These are phyloP conservation scores for Saccharata proteae DNA, from an alignment of 2,329 filamentous ascomycete species.

Conservation along the genomic window DNA sequence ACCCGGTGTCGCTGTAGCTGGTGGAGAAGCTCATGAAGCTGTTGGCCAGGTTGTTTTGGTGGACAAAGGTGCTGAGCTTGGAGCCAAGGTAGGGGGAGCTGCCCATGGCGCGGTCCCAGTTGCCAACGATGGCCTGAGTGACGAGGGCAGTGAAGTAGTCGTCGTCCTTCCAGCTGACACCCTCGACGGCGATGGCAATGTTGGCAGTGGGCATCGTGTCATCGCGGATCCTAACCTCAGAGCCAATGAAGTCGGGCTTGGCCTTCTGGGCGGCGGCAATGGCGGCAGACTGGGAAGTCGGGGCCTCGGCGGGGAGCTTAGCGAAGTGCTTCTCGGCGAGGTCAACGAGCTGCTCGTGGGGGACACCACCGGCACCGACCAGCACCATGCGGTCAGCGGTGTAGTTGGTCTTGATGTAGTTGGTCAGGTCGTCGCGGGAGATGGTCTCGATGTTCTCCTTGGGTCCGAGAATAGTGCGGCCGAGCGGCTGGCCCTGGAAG, in stretches of 20 bases:
- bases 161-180: conserved; percentile 98
- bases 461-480: conserved; percentile 93
- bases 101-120: conserved; percentile 99
- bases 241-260: conserved; percentile 91
- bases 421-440: conserved; percentile 74
- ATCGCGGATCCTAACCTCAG: conserved; percentile 88
- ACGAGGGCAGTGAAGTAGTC: conserved; percentile 99
- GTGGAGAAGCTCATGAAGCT: conserved; percentile 99
- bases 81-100: conserved; percentile 94
- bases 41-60: conserved; percentile 92
- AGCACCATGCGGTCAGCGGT: conserved; percentile 99
- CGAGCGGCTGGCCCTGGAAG: conserved; percentile 90
- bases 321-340: conserved; percentile 95
- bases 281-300: conserved; percentile 60
- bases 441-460: conserved; percentile 98
- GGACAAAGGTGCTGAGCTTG: conserved; percentile 91
- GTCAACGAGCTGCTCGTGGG: conserved; percentile 86
- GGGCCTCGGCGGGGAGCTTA: conserved; percentile 60
- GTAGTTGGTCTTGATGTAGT: conserved; percentile 99
- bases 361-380: conserved; percentile 85
- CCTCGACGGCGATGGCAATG: conserved; percentile 96
- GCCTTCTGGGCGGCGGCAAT: conserved; percentile 65
- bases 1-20: conserved; percentile 99
- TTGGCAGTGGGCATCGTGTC: conserved; percentile 94
- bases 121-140: conserved; percentile 95